Evolutionary conservation across 306 rosid genomes (phyloP).

Genomic region (Cicer yamashitae): DNA sequence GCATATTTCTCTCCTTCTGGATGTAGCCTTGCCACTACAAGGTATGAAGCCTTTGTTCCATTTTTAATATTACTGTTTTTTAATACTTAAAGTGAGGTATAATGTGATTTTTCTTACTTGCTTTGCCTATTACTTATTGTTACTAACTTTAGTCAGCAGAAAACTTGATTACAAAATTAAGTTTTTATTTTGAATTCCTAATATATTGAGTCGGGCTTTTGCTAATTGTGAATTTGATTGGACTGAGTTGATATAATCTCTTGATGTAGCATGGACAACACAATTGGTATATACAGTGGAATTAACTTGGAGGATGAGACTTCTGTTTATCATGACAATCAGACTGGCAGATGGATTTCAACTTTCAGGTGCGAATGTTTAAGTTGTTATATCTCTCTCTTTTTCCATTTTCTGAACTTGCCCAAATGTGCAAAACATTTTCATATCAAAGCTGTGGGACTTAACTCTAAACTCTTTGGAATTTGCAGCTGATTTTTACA

Average conservation of each 20-base stretch:
- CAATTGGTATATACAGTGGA: conserved; percentile 72
- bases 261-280: conserved; percentile 67
- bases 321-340: conserved; percentile 62
- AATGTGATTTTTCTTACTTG: conserved; percentile 20
- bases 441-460: neutral
- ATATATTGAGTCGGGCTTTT: neutral
- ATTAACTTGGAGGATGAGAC: conserved; percentile 58
- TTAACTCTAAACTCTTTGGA: neutral
- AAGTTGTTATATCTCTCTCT: conserved; percentile 1
- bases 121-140: neutral
- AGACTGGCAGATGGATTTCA: conserved; percentile 75
- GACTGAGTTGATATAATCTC: conserved; percentile 13
- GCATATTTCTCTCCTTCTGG: conserved; percentile 96
- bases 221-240: conserved; percentile 26
- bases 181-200: neutral
- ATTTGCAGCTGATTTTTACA: neutral
- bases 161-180: conserved; percentile 3
- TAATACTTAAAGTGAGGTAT: conserved; percentile 3
- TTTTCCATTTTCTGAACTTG: conserved; percentile 18
- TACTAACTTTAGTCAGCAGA: neutral
- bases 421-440: neutral
- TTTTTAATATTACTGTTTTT: conserved; percentile 5
- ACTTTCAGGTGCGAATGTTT: conserved; percentile 66
- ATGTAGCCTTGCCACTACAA: conserved; percentile 73
- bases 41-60: conserved; percentile 54